phyloP scores from a whole-genome alignment of 495 filamentous ascomycete species.

The Neurospora intermedia region DNA sequence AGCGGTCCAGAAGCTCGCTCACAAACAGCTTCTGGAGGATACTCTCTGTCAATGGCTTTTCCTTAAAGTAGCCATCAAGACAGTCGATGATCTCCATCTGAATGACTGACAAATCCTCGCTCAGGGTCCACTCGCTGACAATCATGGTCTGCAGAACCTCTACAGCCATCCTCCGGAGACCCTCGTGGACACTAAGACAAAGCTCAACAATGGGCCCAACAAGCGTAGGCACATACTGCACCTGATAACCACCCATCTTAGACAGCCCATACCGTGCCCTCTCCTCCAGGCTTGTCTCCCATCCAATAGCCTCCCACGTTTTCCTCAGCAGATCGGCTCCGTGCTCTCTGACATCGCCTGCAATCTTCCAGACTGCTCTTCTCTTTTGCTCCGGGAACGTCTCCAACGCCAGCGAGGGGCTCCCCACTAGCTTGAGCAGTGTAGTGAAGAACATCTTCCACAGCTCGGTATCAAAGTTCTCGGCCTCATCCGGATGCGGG shows the following conservation, averaged over 20 bases:
- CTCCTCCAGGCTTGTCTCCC: constrained; percentile 80
- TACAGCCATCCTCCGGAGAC: constrained; percentile 77
- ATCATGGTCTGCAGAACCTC: constrained; percentile 96
- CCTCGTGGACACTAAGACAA: constrained; percentile 91
- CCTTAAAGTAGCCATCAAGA: constrained; percentile 83
- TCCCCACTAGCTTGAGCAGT: constrained; percentile 79
- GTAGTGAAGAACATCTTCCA: constrained; percentile 92
- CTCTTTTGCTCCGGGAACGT: constrained; percentile 97
- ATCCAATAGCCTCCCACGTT: constrained; percentile 94
- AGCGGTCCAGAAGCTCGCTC: constrained; percentile 69
- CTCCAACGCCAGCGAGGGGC: constrained; percentile 79
- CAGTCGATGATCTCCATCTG: constrained; percentile 97
- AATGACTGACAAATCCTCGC: constrained; percentile 80
- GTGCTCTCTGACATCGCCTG: constrained; percentile 86
- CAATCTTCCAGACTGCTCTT: constrained; percentile 96
- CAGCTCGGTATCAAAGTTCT: constrained; percentile 81
- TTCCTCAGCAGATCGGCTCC: constrained; percentile 74
- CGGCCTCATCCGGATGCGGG: constrained; percentile 83
- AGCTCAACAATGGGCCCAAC: constrained; percentile 88
- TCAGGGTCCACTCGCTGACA: constrained; percentile 95
- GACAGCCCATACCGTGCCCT: constrained; percentile 58
- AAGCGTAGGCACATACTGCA: constrained; percentile 90
- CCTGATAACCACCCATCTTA: constrained; percentile 91
- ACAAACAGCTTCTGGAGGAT: constrained; percentile 90
- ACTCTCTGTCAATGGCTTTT: constrained; percentile 75